Base-by-base conservation (phyloP, 306 rosid genomes). In the Prunus campanulata region DNA sequence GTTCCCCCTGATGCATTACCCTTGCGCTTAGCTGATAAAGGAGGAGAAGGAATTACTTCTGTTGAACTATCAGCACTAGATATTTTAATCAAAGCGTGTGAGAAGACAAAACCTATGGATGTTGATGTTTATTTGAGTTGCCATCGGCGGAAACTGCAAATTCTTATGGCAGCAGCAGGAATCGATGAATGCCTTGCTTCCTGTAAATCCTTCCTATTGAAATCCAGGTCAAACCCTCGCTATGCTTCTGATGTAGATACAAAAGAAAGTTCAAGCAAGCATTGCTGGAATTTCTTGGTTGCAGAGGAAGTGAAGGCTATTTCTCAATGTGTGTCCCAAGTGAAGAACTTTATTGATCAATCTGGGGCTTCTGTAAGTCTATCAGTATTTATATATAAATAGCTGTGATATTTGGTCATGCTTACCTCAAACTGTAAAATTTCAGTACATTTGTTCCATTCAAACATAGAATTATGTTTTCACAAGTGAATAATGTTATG, bases 261-360 rank as follows among this genome's bases (percentile, higher is more conserved):
- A 55, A 90, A 85, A 55, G 96, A 94, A 85, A 78, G 80, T 83
- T 79, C 93, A 54, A 83, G 71, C 85, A 89, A 86, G 86, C 90
- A 84, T 83, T 84, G 80, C 82, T 84, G 85, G 83, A 82, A 84
- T 86, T 78, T 79, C 75, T 80, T 89, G 89, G 89, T 92, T 75
- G 85, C 77, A 2, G 90, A 90, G 84, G 98, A 95, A 92, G 97
- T 92, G 75, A 92, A 83, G 85, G 96, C 93, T 61, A 93, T 92
- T 82, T 89, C 96, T 83, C 91, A 82, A 74, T 90, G 96, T 70
- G 85, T 87, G 72, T 89, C 96, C 22, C 89, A 89, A 87, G 88
- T 95, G 87, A 90, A 95, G 91, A 88, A 79, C 73, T 86, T 80
- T 71, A 84, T 85, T 52, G 97, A 90, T 76, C 79, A 82, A 61